A percentile compares a stretch with the other conserved stretches of the same genome.
Conservation (phyloP, 1,139 yeast genomes). For the Wickerhamomyces sp. region DNA sequence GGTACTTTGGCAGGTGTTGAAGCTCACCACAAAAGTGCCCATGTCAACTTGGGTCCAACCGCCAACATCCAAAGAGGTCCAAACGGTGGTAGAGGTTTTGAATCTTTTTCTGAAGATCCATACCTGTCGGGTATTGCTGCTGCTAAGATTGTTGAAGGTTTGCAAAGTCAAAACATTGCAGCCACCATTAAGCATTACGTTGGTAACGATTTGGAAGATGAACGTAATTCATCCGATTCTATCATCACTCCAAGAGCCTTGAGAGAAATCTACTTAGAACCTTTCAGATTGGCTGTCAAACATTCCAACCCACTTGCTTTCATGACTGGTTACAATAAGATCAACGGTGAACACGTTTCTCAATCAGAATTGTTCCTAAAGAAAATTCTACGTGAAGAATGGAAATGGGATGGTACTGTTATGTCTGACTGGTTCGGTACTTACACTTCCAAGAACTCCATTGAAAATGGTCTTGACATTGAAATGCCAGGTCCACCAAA, state of each 20-base stretch:
- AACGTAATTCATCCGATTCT: conserved; percentile 43
- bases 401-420: conserved; percentile 50
- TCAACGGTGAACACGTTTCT: conserved; percentile 53
- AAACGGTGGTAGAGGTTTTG: conserved; percentile 61
- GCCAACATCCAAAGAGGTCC: conserved; percentile 52
- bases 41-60: conserved; percentile 56
- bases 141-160: conserved; percentile 45
- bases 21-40: conserved; percentile 50
- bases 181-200: conserved; percentile 59
- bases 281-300: conserved; percentile 55
- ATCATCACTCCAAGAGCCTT: conserved; percentile 52
- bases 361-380: conserved; percentile 38
- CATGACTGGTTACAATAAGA: conserved; percentile 58
- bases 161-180: conserved; percentile 45
- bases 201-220: conserved; percentile 57
- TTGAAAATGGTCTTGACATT: conserved; percentile 53
- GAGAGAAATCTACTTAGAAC: conserved; percentile 55
- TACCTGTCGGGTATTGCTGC: conserved; percentile 49
- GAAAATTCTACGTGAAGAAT: conserved; percentile 46
- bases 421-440: conserved; percentile 66
- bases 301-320: conserved; percentile 42
- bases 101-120: conserved; percentile 61
- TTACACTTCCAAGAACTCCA: conserved; percentile 41
- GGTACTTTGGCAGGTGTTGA: conserved; percentile 46
- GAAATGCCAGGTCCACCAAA: conserved; percentile 62